Evolutionary conservation across 2,329 filamentous ascomycete genomes (phyloP), one percentile per base, ranked within the genome.

Genomic region (Domatiomyces globalis): DNA sequence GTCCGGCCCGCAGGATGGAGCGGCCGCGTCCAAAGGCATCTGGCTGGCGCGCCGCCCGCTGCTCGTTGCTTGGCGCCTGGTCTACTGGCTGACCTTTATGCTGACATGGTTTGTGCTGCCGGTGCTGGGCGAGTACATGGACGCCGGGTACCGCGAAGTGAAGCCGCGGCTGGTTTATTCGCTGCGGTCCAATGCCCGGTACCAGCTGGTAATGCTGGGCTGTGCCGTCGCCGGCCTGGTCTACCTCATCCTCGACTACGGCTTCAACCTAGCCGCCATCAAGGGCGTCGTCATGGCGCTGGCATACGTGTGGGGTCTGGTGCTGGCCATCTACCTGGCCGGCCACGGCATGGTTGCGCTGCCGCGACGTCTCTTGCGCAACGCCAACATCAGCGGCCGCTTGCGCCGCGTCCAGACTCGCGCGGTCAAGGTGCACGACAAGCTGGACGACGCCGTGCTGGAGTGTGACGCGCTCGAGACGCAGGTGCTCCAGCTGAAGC

Each of bases 91-190:
- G 51, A 96, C 90, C 0, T 98, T 98, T 69, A 81, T 83, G 48
- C 71, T 98, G 63, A 96, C 90, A 51, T 98, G 92, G 92, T 90
- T 88, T 55, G 87, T 98, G 56, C 81, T 98, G 36, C 92, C 92
- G 12, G 79, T 96, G 48, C 80, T 98, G 51, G 92, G 84, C 66
- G 90, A 96, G 68, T 98, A 95, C 68, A 84, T 86, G 67, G 92
- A 96, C 67, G 85, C 90, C 25, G 92, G 92, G 50, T 94, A 95
- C 66, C 83, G 88, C 61, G 87, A 95, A 56, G 83, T 88, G 3
- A 84, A 83, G 65, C 83, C 81, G 60, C 83, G 87, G 56, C 69
- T 95, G 43, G 67, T 87, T 52, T 94, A 95, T 70, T 94, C 90
- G 5, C 74, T 96, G 44, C 81, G 86, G 58, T 79, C 81, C 51